Conservation (phyloP, 164 flowering plant species). For the Magnolia changhungtana region DNA sequence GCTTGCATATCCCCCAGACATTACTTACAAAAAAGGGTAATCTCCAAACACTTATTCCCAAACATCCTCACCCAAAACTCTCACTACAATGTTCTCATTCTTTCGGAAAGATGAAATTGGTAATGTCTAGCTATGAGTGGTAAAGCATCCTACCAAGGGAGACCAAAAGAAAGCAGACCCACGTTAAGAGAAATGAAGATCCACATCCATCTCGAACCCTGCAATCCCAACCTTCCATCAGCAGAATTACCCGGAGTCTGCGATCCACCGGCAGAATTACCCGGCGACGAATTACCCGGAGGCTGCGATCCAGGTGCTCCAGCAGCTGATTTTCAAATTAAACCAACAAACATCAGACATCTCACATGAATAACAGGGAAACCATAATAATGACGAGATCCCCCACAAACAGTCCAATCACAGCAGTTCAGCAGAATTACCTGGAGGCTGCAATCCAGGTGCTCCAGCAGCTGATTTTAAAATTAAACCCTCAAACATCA, state of each 20-base stretch:
- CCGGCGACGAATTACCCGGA: conserved; percentile 6
- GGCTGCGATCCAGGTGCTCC: conserved; percentile 4
- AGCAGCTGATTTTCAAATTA: conserved; percentile 2
- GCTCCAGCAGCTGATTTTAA: conserved; percentile 9
- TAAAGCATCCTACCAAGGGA: neutral
- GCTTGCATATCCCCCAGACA: too few species aligned
- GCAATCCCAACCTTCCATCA: neutral
- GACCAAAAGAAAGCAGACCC: neutral
- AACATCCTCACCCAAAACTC: too few species aligned
- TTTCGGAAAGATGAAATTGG: too few species aligned
- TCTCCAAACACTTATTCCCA: too few species aligned
- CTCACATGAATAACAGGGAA: neutral
- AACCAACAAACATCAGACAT: neutral
- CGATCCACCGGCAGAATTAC: neutral
- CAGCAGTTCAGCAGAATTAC: neutral
- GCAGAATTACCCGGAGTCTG: conserved; percentile 5
- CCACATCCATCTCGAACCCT: neutral
- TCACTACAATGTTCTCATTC: too few species aligned
- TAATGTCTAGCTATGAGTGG: neutral
- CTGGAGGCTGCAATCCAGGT: neutral
- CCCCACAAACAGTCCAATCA: too few species aligned
- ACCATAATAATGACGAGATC: neutral
- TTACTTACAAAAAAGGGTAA: too few species aligned
- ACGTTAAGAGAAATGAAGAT: neutral
- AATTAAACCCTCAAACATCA: neutral